A percentile compares a stretch with the other conserved stretches of the same genome.
Conservation (phyloP, 306 rosid species). For the Sicyos edulis region DNA sequence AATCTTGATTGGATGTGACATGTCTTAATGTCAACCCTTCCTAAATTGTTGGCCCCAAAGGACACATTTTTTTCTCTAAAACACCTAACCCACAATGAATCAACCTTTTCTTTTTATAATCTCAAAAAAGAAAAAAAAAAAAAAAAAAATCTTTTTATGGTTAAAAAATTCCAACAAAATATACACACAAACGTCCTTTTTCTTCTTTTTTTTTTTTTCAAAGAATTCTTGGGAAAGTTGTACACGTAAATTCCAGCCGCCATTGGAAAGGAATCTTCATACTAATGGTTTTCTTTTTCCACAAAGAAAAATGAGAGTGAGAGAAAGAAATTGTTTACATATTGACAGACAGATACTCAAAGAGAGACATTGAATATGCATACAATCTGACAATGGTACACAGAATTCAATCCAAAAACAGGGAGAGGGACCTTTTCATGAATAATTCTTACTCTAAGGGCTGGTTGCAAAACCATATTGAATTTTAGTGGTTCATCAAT, state of each 20-base stretch:
- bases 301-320: neutral
- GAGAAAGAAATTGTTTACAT: neutral
- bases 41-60: constrained; percentile 2
- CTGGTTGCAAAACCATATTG: too few relatives aligned
- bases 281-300: neutral
- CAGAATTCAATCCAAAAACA: too few relatives aligned
- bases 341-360: neutral
- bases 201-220: neutral
- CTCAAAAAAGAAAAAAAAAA: too few relatives aligned
- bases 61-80: neutral
- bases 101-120: neutral
- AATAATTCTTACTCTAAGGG: too few relatives aligned
- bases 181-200: constrained; percentile 4
- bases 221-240: constrained; percentile 14
- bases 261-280: constrained; percentile 7
- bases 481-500: too few relatives aligned
- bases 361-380: neutral
- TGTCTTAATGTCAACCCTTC: neutral
- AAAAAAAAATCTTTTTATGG: neutral
- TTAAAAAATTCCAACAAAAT: neutral
- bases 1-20: neutral
- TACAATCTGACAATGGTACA: too few relatives aligned
- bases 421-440: too few relatives aligned
- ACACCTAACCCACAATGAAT: neutral
- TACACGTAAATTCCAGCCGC: constrained; percentile 20